phyloP scores from a whole-genome alignment of 2,329 filamentous ascomycete genomes.

The Colletotrichum sidae region DNA sequence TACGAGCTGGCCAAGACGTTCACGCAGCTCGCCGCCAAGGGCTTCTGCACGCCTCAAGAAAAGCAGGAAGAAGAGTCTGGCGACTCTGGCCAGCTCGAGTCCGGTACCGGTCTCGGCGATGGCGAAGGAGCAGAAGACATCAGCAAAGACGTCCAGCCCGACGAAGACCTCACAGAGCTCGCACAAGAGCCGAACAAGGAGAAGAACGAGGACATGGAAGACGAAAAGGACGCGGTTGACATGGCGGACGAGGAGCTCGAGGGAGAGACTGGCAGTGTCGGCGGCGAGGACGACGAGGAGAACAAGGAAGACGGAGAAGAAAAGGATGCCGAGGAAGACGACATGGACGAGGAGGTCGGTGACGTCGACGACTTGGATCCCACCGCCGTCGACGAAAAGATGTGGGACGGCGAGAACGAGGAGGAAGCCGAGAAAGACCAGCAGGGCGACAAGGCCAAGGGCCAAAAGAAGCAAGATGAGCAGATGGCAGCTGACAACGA shows the following conservation, averaged over 20 bases:
- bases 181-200: conserved; percentile 85
- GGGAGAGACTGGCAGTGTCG: conserved; percentile 78
- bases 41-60: conserved; percentile 92
- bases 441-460: conserved; percentile 78
- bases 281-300: conserved; percentile 71
- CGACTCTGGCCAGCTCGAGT: conserved; percentile 84
- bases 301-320: conserved; percentile 71
- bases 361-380: conserved; percentile 92
- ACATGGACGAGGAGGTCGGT: conserved; percentile 90
- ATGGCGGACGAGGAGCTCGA: conserved; percentile 94
- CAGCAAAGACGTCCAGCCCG: conserved; percentile 93
- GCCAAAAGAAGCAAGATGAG: conserved; percentile 74
- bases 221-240: conserved; percentile 88
- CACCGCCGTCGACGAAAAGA: conserved; percentile 94
- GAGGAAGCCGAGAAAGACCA: conserved; percentile 86
- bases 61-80: conserved; percentile 77
- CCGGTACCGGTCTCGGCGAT: conserved; percentile 92
- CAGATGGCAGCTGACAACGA: conserved; percentile 70
- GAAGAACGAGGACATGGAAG: conserved; percentile 74
- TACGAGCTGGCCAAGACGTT: conserved; percentile 83
- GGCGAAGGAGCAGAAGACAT: conserved; percentile 97
- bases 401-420: conserved; percentile 92
- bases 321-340: conserved; percentile 74
- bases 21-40: conserved; percentile 81
- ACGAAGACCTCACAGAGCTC: conserved; percentile 92